A percentile compares a stretch with the other conserved stretches of the same genome.
Conservation (phyloP, 371 early-diverging fungal species). For the Mortierella sp. region DNA sequence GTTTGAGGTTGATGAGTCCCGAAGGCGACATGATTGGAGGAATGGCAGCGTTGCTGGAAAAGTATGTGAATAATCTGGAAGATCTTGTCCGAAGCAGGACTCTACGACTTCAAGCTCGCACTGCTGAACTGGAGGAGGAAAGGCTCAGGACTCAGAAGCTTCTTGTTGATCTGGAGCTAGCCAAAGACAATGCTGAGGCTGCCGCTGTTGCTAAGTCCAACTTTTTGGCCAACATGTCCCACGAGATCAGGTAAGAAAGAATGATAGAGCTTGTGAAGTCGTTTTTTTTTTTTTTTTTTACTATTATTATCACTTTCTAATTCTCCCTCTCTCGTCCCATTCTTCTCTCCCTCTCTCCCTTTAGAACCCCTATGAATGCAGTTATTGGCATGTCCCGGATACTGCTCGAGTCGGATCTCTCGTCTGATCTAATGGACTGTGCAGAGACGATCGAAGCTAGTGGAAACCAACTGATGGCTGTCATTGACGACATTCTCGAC, state of each 20-base stretch:
- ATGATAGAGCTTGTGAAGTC: too few species aligned
- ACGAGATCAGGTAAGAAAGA: slow-evolving; percentile 52
- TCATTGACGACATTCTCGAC: slow-evolving; percentile 69
- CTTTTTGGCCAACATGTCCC: slow-evolving; percentile 73
- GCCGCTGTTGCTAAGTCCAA: slow-evolving; percentile 62
- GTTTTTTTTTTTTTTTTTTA: too few species aligned
- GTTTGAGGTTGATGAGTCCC: slow-evolving; percentile 57
- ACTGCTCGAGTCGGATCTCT: slow-evolving; percentile 69
- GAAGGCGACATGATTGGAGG: slow-evolving; percentile 62
- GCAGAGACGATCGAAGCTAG: slow-evolving; percentile 74
- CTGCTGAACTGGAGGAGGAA: slow-evolving; percentile 62
- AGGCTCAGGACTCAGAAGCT: slow-evolving; percentile 53
- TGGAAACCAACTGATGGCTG: slow-evolving; percentile 66
- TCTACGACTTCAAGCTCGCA: slow-evolving; percentile 60
- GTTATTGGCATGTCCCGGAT: slow-evolving; percentile 76
- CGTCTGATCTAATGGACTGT: slow-evolving; percentile 71
- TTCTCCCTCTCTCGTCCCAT: too few species aligned
- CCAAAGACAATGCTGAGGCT: slow-evolving; percentile 64
- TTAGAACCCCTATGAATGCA: slow-evolving; percentile 62
- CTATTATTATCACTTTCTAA: too few species aligned
- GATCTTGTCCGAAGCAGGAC: slow-evolving; percentile 60
- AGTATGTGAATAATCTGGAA: slow-evolving; percentile 66
- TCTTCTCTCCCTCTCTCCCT: too few species aligned
- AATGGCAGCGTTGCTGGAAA: slow-evolving; percentile 63
- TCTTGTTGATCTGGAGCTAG: slow-evolving; percentile 54